Conservation (phyloP, 108 stramenopile species). For the Skeletonema marinoi region DNA sequence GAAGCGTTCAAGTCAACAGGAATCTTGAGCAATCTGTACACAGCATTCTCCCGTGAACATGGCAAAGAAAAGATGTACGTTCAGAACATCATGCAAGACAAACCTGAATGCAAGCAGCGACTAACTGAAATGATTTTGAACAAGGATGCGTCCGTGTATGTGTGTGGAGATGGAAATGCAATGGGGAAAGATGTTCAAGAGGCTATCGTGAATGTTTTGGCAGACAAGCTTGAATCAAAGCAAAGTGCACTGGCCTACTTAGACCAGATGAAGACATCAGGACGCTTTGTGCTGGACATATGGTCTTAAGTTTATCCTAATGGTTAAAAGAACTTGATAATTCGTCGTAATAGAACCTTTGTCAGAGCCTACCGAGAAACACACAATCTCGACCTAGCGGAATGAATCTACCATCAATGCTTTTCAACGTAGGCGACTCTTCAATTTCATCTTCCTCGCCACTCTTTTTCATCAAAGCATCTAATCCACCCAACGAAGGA, state of each 20-base stretch:
- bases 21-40: conserved; percentile 71
- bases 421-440: neutral
- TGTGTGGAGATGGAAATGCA: conserved; percentile 92
- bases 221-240: conserved; percentile 16
- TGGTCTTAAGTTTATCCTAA: conserved; percentile 55
- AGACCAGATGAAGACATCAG: conserved; percentile 64
- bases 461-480: neutral
- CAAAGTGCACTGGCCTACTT: conserved; percentile 48
- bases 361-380: neutral
- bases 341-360: neutral
- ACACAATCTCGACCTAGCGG: neutral
- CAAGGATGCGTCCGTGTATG: conserved; percentile 71
- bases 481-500: conserved; percentile 29
- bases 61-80: conserved; percentile 83
- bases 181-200: conserved; percentile 94
- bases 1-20: conserved; percentile 59
- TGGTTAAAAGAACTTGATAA: neutral
- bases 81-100: conserved; percentile 67
- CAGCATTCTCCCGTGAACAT: conserved; percentile 91
- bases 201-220: conserved; percentile 64
- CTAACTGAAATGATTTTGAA: conserved; percentile 61
- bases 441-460: neutral
- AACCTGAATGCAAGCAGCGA: conserved; percentile 38
- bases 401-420: neutral
- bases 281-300: conserved; percentile 77